phyloP scores from a whole-genome alignment of 805 yeast genomes.

The Scheffersomyces amazonensis region DNA sequence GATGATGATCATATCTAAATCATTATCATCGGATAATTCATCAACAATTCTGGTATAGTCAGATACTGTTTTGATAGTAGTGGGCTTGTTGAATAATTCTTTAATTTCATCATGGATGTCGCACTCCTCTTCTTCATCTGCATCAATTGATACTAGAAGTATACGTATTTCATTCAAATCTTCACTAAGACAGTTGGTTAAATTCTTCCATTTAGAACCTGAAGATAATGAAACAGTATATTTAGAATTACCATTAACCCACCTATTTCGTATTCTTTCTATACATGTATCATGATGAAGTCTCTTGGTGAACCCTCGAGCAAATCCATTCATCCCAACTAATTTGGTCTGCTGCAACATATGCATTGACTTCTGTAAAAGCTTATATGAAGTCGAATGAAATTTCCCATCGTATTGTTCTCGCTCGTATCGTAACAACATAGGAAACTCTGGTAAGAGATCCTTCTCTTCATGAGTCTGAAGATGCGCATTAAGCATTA shows the following conservation, averaged over 20 bases:
- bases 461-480: slow-evolving; percentile 3
- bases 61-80: not conserved
- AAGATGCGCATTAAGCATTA: slow-evolving; percentile 16
- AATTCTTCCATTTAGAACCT: no score
- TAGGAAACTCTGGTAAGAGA: slow-evolving; percentile 14
- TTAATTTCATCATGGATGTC: not conserved
- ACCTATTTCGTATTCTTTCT: no score
- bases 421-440: slow-evolving; percentile 12
- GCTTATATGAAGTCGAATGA: not conserved
- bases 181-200: no score
- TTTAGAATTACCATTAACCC: no score
- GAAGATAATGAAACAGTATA: no score
- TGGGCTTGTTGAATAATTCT: not conserved
- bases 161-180: no score
- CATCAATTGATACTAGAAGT: no score
- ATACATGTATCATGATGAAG: no score
- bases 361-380: not conserved
- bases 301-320: no score
- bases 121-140: no score
- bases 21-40: not conserved
- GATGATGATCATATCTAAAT: not conserved
- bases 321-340: no score
- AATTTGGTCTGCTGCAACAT: no score
- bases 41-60: not conserved
- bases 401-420: slow-evolving; percentile 8